Evolutionary conservation across 495 filamentous ascomycete genomes (phyloP).

Genomic region (Chaetomium cochliodes): DNA sequence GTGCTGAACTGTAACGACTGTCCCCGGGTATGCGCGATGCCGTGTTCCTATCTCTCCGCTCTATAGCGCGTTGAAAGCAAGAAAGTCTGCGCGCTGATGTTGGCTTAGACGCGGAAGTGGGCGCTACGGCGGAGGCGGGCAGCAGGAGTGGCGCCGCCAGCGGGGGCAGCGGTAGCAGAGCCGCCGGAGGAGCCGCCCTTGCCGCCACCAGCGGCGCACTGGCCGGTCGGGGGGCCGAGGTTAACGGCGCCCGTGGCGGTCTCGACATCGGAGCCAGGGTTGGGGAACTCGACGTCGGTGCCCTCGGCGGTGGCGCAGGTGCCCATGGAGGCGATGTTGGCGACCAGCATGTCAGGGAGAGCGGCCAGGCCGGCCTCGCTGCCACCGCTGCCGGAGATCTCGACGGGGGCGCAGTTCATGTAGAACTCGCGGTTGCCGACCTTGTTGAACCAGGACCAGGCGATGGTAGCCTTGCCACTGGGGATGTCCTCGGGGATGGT

Average conservation of each 20-base stretch:
- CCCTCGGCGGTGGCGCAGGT: slow-evolving; percentile 53
- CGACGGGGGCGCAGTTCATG: slow-evolving; percentile 86
- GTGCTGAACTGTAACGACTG: slow-evolving; percentile 3
- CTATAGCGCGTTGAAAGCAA: background rate
- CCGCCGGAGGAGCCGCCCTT: slow-evolving; percentile 5
- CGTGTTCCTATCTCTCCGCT: background rate
- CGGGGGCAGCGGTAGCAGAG: slow-evolving; percentile 1
- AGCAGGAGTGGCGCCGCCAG: slow-evolving; percentile 14
- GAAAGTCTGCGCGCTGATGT: background rate
- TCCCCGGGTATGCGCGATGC: background rate
- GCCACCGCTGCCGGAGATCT: slow-evolving; percentile 56
- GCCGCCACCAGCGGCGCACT: slow-evolving; percentile 21
- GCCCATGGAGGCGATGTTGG: slow-evolving; percentile 59
- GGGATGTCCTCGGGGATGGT: slow-evolving; percentile 57
- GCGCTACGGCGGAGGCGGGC: slow-evolving; percentile 16
- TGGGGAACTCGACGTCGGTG: slow-evolving; percentile 52
- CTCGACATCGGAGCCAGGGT: slow-evolving; percentile 56
- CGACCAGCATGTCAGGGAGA: slow-evolving; percentile 77
- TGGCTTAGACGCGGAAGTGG: slow-evolving; percentile 12
- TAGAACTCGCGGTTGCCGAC: slow-evolving; percentile 90
- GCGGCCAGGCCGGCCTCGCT: slow-evolving; percentile 49
- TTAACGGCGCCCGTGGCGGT: slow-evolving; percentile 37
- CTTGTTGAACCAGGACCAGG: slow-evolving; percentile 91
- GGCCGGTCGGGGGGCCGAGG: slow-evolving; percentile 20
- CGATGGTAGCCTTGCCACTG: slow-evolving; percentile 64